Base-by-base conservation (phyloP, 768 basidiomycete genomes). In the Boletellus emodensis region DNA sequence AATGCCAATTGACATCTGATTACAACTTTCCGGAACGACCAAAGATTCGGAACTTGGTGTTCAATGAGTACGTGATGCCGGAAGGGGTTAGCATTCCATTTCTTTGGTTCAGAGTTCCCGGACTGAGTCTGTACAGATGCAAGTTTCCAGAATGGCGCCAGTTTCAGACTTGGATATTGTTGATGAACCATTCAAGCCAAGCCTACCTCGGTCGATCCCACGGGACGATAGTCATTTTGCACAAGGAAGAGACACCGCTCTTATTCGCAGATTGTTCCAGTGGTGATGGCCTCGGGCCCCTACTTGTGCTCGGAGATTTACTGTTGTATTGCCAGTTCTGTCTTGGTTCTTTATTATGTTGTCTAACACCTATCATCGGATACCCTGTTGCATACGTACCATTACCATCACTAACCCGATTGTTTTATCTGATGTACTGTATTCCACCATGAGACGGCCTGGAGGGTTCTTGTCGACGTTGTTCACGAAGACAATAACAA, bases 1-100 rank as follows among this genome's bases (percentile, higher is more conserved):
- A 87, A 52, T 91, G 87, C 62, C 79, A 78, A 43, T 63, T 49
- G 15, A 76, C 74, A 47, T 72, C 79, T 5, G 82, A 84, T 40
- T 87, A 88, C 58, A 72, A 75, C 39, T 85, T 87, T 62, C 69
- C 69, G n/a, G 79, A 83, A 40, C 79, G 83, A 40, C 61, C 61
- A 3, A 70, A 72, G 36, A 75, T 92, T 46, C 65, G 74, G 40
- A 75, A 81, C 10, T 65, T 90, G 22, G 68, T 91, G 43, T 63
- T 77, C 39, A 76, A 74, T 24, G 70, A 77, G 26, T 75, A 74
- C 41, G 71, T 89, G 26, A 90, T 92, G 88, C 80, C 76, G 51
- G 72, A 75, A 45, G 84, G 88, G 71, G 90, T 88, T 57, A 47
- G 77, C 60, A 7, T 22, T 18, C 38, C 24, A 30, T 54, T 22